Evolutionary conservation across 169 alveolate species (phyloP).

Genomic region (Plasmodium relictum): DNA sequence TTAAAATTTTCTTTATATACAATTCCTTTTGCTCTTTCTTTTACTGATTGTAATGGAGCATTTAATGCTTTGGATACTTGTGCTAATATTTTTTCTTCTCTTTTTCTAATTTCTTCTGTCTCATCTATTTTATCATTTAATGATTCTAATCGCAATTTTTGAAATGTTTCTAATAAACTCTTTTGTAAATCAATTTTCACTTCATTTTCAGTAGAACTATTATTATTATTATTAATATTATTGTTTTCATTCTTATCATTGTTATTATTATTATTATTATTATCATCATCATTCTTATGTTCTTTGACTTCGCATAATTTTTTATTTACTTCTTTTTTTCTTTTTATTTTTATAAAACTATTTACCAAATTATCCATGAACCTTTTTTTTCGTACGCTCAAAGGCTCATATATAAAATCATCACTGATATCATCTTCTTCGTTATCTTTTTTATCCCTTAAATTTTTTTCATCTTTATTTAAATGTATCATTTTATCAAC

Average conservation of each 20-base stretch:
- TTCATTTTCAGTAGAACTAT: slow-evolving; percentile 24
- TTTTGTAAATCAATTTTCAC: slow-evolving; percentile 29
- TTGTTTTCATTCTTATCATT: slow-evolving; percentile 7
- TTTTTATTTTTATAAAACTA: slow-evolving; percentile 56
- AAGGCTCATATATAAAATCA: slow-evolving; percentile 62
- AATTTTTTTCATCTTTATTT: slow-evolving; percentile 24
- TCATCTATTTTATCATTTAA: slow-evolving; percentile 58
- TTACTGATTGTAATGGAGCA: slow-evolving; percentile 80
- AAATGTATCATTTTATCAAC: slow-evolving; percentile 36
- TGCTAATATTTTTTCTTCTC: slow-evolving; percentile 71
- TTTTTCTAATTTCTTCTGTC: slow-evolving; percentile 60
- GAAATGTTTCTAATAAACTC: slow-evolving; percentile 67
- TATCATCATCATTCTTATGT: neutral
- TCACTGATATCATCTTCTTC: slow-evolving; percentile 2
- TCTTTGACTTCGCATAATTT: neutral
- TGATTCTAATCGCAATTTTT: slow-evolving; percentile 49
- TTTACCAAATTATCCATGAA: slow-evolving; percentile 62
- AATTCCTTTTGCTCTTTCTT: slow-evolving; percentile 84
- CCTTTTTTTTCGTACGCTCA: slow-evolving; percentile 55
- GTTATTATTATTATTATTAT: neutral
- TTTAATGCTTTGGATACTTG: slow-evolving; percentile 77
- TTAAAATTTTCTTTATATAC: slow-evolving; percentile 63
- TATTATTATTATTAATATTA: slow-evolving; percentile 6
- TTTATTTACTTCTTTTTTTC: slow-evolving; percentile 28
- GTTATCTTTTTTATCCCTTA: neutral